phyloP scores from a whole-genome alignment of 345 rosid genomes.

The Hevea brasiliensis region DNA sequence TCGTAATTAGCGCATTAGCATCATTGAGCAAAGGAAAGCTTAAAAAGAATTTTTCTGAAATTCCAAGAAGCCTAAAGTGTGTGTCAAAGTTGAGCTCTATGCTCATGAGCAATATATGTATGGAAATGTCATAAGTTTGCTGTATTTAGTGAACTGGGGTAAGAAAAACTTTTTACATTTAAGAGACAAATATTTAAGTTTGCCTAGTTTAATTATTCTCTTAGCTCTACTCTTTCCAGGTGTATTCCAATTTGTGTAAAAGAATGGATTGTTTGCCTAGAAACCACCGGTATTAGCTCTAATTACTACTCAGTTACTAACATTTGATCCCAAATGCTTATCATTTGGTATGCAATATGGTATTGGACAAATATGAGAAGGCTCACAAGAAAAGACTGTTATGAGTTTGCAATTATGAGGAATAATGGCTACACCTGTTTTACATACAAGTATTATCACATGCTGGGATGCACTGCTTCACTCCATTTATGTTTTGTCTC shows the following conservation, averaged over 20 bases:
- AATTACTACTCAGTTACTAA: no score
- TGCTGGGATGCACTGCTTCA: no score
- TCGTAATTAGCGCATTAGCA: conserved; percentile 18
- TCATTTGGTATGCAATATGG: no score
- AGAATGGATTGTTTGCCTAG: conserved; percentile 35
- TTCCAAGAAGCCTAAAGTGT: conserved; percentile 13
- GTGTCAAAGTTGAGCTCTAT: conserved; percentile 22
- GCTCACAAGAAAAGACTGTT: no score
- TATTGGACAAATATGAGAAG: no score
- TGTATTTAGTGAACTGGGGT: conserved; percentile 26
- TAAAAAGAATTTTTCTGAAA: conserved; percentile 11
- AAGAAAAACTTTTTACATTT: background rate
- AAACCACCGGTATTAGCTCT: background rate
- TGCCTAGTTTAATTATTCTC: conserved; percentile 19
- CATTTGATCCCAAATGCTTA: no score
- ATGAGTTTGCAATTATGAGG: no score
- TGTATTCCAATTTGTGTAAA: conserved; percentile 36
- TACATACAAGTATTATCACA: no score
- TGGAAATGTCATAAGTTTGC: conserved; percentile 27
- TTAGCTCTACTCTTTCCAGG: conserved; percentile 1
- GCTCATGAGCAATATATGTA: conserved; percentile 22
- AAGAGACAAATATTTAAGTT: conserved; percentile 20
- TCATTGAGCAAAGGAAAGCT: conserved; percentile 6
- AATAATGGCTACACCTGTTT: no score
- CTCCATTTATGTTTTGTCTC: no score